phyloP scores from a whole-genome alignment of 228 moss, liverwort and hornwort species.

The Sphagnum fallax region DNA sequence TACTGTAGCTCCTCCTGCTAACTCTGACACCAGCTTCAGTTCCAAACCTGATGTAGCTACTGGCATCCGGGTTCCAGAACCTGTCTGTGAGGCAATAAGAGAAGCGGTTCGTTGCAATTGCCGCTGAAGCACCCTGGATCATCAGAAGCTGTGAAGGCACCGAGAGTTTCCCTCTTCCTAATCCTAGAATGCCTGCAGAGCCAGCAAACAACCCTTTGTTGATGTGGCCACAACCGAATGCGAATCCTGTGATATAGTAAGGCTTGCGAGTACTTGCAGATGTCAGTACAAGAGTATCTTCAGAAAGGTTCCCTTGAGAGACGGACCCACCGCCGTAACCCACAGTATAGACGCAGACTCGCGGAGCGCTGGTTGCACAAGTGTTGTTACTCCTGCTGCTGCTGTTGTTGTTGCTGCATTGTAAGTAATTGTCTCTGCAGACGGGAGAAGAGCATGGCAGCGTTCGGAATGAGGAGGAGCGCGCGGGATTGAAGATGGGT shows the following conservation, averaged over 20 bases:
- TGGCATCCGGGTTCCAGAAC: conserved; percentile 6
- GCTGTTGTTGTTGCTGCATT: neutral
- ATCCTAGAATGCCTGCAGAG: conserved; percentile 23
- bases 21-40: conserved; percentile 1
- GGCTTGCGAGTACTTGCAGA: neutral
- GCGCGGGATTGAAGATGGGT: conserved; percentile 13
- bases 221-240: conserved; percentile 24
- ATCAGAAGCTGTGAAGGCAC: conserved; percentile 22
- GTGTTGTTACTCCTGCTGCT: neutral
- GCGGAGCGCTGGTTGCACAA: too few relatives aligned
- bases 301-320: conserved; percentile 13
- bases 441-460: conserved; percentile 11
- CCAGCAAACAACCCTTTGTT: conserved; percentile 25
- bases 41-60: conserved; percentile 25
- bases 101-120: conserved; percentile 14
- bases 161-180: conserved; percentile 19
- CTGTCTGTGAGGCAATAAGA: conserved; percentile 23
- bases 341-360: conserved; percentile 9
- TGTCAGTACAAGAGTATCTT: conserved; percentile 13
- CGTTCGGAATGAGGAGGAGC: conserved; percentile 9
- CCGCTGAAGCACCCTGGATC: neutral
- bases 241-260: conserved; percentile 8
- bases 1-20: conserved; percentile 1
- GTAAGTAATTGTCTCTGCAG: conserved; percentile 9
- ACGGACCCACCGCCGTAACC: conserved; percentile 24